These are phyloP conservation scores for Geotrichum candidum DNA, from an alignment of 1,139 yeast species.

Conservation along the genomic window DNA sequence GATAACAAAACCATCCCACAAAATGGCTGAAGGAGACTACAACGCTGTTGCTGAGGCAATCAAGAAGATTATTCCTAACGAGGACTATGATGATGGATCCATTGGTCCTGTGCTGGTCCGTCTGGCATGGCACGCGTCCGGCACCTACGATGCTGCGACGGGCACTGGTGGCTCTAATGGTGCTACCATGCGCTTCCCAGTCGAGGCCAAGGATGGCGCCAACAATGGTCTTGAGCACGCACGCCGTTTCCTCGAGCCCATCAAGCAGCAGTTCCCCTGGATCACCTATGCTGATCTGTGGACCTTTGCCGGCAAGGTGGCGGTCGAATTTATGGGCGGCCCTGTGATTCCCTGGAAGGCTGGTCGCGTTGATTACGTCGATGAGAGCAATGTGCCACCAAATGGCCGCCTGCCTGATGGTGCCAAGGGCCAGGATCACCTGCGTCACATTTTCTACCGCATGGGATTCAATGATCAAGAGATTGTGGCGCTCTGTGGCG, in stretches of 20 bases:
- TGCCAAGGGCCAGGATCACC: conserved; percentile 47
- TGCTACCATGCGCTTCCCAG: conserved; percentile 52
- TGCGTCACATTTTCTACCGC: conserved; percentile 49
- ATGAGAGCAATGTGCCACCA: conserved; percentile 49
- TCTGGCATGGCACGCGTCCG: conserved; percentile 67
- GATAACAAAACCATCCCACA: not conserved
- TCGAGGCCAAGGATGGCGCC: conserved; percentile 47
- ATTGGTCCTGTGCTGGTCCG: conserved; percentile 59
- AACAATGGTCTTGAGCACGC: conserved; percentile 58
- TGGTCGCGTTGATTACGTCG: conserved; percentile 56
- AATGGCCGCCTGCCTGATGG: conserved; percentile 60
- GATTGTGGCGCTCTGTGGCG: conserved; percentile 58
- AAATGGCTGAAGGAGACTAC: conserved; percentile 40
- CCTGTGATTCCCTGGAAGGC: conserved; percentile 54
- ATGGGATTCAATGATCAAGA: conserved; percentile 63
- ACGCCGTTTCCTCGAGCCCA: conserved; percentile 49
- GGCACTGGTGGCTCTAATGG: conserved; percentile 67
- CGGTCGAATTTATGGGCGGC: conserved; percentile 58
- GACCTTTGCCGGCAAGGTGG: conserved; percentile 59
- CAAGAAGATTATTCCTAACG: conserved; percentile 64
- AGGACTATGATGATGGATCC: conserved; percentile 66
- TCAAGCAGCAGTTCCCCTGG: conserved; percentile 53
- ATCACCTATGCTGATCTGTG: conserved; percentile 61
- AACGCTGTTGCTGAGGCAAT: conserved; percentile 76
- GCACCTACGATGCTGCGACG: conserved; percentile 51